Evolutionary conservation across 2,329 filamentous ascomycete species (phyloP).

Genomic region (Trichoderma sp.): DNA sequence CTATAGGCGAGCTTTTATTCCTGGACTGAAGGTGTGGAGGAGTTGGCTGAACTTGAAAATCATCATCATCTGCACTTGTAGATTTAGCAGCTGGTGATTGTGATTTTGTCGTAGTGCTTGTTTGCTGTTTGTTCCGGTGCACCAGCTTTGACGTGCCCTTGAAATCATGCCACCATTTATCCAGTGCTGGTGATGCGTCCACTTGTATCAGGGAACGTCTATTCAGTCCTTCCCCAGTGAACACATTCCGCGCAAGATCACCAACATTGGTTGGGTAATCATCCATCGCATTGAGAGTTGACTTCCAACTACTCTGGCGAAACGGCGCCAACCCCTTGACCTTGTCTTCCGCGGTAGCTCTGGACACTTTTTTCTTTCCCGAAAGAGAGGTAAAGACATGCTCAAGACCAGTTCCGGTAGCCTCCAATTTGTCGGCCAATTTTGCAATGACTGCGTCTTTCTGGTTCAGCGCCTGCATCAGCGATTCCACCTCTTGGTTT

Average conservation of each 20-base stretch:
- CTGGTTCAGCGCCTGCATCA: constrained; percentile 43
- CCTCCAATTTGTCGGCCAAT: constrained; percentile 53
- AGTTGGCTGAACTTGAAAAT: constrained; percentile 51
- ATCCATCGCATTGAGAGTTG: constrained; percentile 25
- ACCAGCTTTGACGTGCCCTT: constrained; percentile 29
- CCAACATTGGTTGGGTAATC: constrained; percentile 32
- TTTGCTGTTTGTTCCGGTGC: constrained; percentile 23
- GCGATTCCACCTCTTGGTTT: constrained; percentile 40
- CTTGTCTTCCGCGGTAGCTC: constrained; percentile 44
- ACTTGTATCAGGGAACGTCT: constrained; percentile 31
- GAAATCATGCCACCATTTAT: constrained; percentile 51
- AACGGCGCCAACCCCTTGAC: constrained; percentile 54
- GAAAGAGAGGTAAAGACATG: constrained; percentile 52
- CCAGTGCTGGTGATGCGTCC: constrained; percentile 35
- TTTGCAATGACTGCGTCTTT: constrained; percentile 53
- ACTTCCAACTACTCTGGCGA: constrained; percentile 39
- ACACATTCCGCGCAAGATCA: constrained; percentile 42
- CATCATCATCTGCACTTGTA: constrained; percentile 43
- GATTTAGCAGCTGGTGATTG: constrained; percentile 23
- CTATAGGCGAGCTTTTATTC: constrained; percentile 24
- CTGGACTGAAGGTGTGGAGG: constrained; percentile 39
- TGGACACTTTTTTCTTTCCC: constrained; percentile 46
- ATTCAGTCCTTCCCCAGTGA: constrained; percentile 36
- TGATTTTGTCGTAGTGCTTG: constrained; percentile 10
- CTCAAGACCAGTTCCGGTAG: constrained; percentile 50